Evolutionary conservation across 129 eudicot genomes (phyloP).

Genomic region (Artemisia argyi): DNA sequence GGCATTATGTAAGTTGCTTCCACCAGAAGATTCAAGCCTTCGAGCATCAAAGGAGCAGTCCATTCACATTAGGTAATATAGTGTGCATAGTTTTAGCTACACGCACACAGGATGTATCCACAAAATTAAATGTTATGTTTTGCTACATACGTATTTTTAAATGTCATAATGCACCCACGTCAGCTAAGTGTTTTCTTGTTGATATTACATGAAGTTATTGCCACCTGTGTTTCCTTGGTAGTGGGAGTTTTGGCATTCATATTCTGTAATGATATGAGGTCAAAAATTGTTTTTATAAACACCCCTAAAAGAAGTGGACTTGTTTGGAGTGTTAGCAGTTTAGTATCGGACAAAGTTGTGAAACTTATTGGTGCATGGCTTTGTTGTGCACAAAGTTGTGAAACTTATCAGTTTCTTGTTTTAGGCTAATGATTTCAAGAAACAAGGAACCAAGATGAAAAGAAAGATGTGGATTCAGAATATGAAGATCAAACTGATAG

Average conservation of each 20-base stretch:
- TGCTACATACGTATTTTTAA: conserved; percentile 6
- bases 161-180: background rate
- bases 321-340: too few relatives aligned
- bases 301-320: background rate
- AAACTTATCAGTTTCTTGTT: background rate
- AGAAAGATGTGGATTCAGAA: conserved; percentile 72
- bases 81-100: background rate
- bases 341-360: too few relatives aligned
- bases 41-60: conserved; percentile 99
- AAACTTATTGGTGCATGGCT: background rate
- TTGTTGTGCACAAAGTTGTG: conserved; percentile 15
- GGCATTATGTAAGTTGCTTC: conserved; percentile 93
- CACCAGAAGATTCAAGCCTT: conserved; percentile 96
- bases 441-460: conserved; percentile 66
- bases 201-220: background rate
- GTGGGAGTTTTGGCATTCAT: background rate
- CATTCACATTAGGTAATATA: conserved; percentile 77
- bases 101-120: background rate
- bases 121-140: conserved; percentile 8
- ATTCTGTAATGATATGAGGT: background rate
- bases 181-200: conserved; percentile 1
- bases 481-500: conserved; percentile 66
- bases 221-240: background rate
- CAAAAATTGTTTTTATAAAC: background rate
- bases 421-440: conserved; percentile 69